These are phyloP conservation scores for Ramaria sp. DNA, from an alignment of 768 basidiomycete genomes.

Conservation along the genomic window DNA sequence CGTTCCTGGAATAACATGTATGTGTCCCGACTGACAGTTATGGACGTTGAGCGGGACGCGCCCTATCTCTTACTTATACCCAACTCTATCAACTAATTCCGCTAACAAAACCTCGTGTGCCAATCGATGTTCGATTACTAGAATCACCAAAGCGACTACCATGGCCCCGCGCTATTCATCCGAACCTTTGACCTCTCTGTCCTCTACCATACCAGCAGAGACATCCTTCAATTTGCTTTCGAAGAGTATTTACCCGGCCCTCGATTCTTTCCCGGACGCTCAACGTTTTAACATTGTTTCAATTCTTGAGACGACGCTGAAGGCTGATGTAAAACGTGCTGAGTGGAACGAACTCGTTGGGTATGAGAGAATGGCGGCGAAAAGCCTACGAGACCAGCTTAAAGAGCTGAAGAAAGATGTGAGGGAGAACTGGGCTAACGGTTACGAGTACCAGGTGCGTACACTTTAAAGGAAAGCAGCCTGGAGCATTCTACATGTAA, in stretches of 20 bases:
- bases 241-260: not conserved
- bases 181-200: not conserved
- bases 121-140: no score
- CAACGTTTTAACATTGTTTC: not conserved
- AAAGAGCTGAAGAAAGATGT: not conserved
- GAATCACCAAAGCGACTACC: not conserved
- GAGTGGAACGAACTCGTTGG: not conserved
- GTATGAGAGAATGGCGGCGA: not conserved
- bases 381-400: not conserved
- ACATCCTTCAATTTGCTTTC: not conserved
- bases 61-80: no score
- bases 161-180: not conserved
- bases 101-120: no score
- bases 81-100: no score
- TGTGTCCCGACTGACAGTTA: no score
- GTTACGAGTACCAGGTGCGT: not conserved
- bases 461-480: no score
- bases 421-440: not conserved
- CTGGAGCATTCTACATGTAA: no score
- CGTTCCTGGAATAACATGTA: no score
- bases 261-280: not conserved
- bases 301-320: not conserved
- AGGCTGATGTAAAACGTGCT: not conserved
- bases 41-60: no score
- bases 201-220: not conserved